A percentile compares a stretch with the other conserved stretches of the same genome.
phyloP scores from a whole-genome alignment of 768 basidiomycete species.

The Hericium rajendrae region DNA sequence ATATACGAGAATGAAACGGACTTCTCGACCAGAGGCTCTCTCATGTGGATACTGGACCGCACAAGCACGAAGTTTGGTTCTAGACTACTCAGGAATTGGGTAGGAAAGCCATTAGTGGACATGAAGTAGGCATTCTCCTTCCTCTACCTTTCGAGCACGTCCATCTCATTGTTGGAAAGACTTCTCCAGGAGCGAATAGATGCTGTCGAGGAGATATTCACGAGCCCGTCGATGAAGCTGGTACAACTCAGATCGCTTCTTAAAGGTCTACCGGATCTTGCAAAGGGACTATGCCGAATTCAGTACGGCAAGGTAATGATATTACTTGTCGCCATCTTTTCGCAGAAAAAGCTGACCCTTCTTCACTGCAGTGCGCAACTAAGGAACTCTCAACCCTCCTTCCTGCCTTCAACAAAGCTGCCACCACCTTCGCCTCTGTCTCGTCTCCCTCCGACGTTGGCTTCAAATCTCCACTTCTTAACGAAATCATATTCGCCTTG shows the following conservation, averaged over 20 bases:
- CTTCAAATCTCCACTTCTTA: slow-evolving; percentile 59
- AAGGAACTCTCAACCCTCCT: slow-evolving; percentile 72
- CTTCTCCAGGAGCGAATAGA: slow-evolving; percentile 67
- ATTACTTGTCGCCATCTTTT: slow-evolving; percentile 9
- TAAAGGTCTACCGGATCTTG: slow-evolving; percentile 75
- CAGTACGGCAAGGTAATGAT: slow-evolving; percentile 75
- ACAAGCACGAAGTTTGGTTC: slow-evolving; percentile 87
- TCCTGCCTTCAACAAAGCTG: slow-evolving; percentile 65
- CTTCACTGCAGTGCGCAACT: slow-evolving; percentile 54
- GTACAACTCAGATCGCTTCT: slow-evolving; percentile 61
- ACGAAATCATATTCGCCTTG: slow-evolving; percentile 56
- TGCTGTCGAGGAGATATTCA: slow-evolving; percentile 75
- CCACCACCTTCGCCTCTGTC: slow-evolving; percentile 45
- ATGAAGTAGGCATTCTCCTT: slow-evolving; percentile 32
- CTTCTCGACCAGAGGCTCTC: slow-evolving; percentile 57
- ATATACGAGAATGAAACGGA: slow-evolving; percentile 91
- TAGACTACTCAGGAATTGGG: slow-evolving; percentile 74
- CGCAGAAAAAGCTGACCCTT: background rate
- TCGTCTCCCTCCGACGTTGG: slow-evolving; percentile 35
- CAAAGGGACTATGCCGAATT: slow-evolving; percentile 76
- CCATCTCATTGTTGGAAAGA: slow-evolving; percentile 27
- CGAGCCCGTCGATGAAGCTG: slow-evolving; percentile 51
- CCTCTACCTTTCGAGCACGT: background rate
- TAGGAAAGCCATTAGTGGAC: slow-evolving; percentile 77
- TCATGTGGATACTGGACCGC: slow-evolving; percentile 80